phyloP scores from a whole-genome alignment of 2,329 filamentous ascomycete genomes.

The Trichoderma sp. region DNA sequence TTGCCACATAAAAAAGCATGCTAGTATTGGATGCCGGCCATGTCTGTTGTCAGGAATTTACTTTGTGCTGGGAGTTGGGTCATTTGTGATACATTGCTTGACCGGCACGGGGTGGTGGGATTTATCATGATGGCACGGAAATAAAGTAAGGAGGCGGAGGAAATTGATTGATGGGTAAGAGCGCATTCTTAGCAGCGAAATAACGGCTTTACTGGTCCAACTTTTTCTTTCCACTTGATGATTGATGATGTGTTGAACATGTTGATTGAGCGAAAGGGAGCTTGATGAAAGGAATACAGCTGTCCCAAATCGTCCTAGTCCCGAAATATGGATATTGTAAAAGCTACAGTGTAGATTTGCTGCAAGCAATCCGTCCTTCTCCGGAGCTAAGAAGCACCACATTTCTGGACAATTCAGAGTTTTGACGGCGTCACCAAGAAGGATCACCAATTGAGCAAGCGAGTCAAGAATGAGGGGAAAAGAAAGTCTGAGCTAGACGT shows the following conservation, averaged over 20 bases:
- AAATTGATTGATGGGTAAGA: not conserved
- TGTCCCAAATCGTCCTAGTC: not conserved
- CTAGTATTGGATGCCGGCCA: not conserved
- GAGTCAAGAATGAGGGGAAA: constrained; percentile 6
- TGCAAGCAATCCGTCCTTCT: not conserved
- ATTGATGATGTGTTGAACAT: not conserved
- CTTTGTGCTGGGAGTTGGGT: not conserved
- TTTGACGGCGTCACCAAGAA: not conserved
- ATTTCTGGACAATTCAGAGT: not conserved
- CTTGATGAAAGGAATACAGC: not conserved
- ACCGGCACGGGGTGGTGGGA: not conserved
- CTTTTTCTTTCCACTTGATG: not conserved
- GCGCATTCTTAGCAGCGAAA: not conserved
- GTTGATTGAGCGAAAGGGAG: not conserved
- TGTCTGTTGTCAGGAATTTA: not conserved
- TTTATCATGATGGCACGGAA: not conserved
- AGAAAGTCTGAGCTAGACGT: not conserved
- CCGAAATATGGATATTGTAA: not conserved
- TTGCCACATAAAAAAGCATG: not conserved
- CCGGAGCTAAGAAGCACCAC: not conserved
- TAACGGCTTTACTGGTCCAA: not conserved
- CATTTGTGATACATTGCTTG: constrained; percentile 1
- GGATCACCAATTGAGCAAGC: not conserved
- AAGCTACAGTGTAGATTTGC: not conserved
- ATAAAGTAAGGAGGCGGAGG: not conserved